Evolutionary conservation across 805 yeast species (phyloP).

Genomic region (Sugiyamaella qingdaonensis): DNA sequence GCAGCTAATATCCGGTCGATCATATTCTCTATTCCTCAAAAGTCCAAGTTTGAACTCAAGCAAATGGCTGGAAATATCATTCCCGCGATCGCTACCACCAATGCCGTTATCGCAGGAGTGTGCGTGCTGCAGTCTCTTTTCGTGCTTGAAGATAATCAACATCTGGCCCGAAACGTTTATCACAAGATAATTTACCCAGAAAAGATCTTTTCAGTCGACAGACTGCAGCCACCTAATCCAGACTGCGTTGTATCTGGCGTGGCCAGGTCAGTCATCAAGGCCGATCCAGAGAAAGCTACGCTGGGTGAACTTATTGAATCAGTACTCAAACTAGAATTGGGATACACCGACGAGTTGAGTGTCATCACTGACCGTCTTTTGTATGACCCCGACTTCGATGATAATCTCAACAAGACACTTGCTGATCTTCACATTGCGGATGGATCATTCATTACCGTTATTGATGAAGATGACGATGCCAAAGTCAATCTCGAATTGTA

Average conservation of each 20-base stretch:
- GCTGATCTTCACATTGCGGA: slow-evolving; percentile 48
- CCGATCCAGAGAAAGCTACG: slow-evolving; percentile 29
- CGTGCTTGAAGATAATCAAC: slow-evolving; percentile 24
- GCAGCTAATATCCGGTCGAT: slow-evolving; percentile 74
- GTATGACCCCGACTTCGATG: slow-evolving; percentile 87
- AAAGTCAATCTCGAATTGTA: slow-evolving; percentile 47
- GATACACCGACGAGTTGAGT: slow-evolving; percentile 52
- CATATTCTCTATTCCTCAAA: slow-evolving; percentile 64
- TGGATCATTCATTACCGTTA: slow-evolving; percentile 64
- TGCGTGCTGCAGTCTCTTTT: slow-evolving; percentile 70
- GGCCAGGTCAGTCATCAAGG: slow-evolving; percentile 29
- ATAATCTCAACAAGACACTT: slow-evolving; percentile 52
- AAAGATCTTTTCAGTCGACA: slow-evolving; percentile 62
- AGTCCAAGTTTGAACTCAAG: slow-evolving; percentile 81
- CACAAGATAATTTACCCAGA: slow-evolving; percentile 49
- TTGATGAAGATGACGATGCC: slow-evolving; percentile 78
- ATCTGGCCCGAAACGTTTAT: slow-evolving; percentile 42
- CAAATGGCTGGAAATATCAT: slow-evolving; percentile 96
- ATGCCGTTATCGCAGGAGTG: slow-evolving; percentile 90
- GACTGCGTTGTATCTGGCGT: slow-evolving; percentile 55
- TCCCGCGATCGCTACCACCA: slow-evolving; percentile 97
- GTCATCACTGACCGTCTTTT: slow-evolving; percentile 61
- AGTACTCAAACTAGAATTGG: slow-evolving; percentile 44
- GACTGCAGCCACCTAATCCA: slow-evolving; percentile 57
- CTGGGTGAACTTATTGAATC: slow-evolving; percentile 50